Percentiles rank a stretch among this genome's conserved stretches.
Evolutionary conservation across 1,139 yeast genomes (phyloP).

Genomic region (Yamadazyma spencermartinsiae): DNA sequence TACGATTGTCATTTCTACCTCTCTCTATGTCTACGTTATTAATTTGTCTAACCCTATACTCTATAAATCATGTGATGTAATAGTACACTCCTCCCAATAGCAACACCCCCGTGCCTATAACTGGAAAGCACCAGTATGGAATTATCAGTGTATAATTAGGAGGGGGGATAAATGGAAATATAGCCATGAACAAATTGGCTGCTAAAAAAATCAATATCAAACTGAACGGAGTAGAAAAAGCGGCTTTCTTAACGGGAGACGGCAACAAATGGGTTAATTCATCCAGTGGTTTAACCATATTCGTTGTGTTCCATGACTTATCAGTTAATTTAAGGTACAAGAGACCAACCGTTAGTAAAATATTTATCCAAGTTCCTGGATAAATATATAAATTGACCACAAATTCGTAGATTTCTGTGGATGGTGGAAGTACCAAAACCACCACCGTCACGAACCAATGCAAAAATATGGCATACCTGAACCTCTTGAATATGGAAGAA

Average conservation of each 20-base stretch:
- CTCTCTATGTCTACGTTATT: too few species aligned
- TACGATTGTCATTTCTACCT: too few species aligned
- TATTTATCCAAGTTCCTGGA: constrained; percentile 54
- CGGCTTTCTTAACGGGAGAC: constrained; percentile 15
- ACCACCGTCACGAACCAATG: constrained; percentile 52
- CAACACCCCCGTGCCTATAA: constrained; percentile 50
- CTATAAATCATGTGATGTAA: constrained; percentile 9
- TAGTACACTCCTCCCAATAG: constrained; percentile 45
- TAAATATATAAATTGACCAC: constrained; percentile 50
- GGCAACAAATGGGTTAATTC: neutral
- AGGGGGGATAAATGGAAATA: constrained; percentile 62
- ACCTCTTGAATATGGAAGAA: constrained; percentile 54
- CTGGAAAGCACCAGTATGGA: constrained; percentile 61
- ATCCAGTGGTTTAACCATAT: neutral
- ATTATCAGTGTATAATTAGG: constrained; percentile 30
- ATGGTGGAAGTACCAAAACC: constrained; percentile 47
- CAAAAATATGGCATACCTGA: constrained; percentile 43
- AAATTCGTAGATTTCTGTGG: constrained; percentile 48
- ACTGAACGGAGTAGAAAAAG: constrained; percentile 27
- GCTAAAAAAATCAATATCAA: constrained; percentile 41
- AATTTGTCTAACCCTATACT: too few species aligned
- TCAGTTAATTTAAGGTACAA: constrained; percentile 32
- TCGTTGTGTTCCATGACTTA: constrained; percentile 11
- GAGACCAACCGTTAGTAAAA: constrained; percentile 42
- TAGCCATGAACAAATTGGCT: constrained; percentile 52